Evolutionary conservation across 2,329 filamentous ascomycete genomes (phyloP).

Genomic region (Elsinoe arachidis): DNA sequence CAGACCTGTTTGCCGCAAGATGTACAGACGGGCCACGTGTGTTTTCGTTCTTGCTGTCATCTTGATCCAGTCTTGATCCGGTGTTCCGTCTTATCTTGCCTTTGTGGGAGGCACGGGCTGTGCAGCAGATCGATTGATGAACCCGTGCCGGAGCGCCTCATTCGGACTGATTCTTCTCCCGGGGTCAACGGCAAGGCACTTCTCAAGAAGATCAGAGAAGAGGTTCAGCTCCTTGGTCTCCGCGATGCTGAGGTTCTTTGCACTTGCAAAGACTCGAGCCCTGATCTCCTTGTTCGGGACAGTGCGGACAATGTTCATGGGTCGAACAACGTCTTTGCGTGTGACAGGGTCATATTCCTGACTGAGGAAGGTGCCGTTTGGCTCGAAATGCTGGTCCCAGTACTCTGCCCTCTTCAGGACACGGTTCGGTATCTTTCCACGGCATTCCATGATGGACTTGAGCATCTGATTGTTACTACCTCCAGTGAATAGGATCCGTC

Average conservation of each 20-base stretch:
- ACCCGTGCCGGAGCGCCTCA: conserved; percentile 83
- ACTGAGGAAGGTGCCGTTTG: conserved; percentile 72
- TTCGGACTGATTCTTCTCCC: conserved; percentile 82
- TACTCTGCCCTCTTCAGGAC: conserved; percentile 75
- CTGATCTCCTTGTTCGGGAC: conserved; percentile 60
- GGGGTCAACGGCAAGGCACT: conserved; percentile 80
- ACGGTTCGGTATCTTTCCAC: conserved; percentile 85
- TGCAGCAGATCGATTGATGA: conserved; percentile 50
- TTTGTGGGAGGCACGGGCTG: not conserved
- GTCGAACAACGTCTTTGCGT: conserved; percentile 65
- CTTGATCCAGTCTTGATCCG: not conserved
- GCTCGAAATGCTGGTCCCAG: conserved; percentile 71
- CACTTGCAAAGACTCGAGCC: conserved; percentile 59
- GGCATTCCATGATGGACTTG: conserved; percentile 88
- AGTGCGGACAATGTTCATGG: conserved; percentile 61
- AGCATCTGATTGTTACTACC: conserved; percentile 98
- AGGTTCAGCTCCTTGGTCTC: conserved; percentile 70
- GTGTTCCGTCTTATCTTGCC: not conserved
- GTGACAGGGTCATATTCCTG: conserved; percentile 81
- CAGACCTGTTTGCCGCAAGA: not conserved
- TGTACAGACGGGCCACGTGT: not conserved
- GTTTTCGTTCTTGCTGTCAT: not conserved
- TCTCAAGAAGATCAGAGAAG: conserved; percentile 81
- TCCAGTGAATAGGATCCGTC: conserved; percentile 92
- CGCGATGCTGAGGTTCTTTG: conserved; percentile 61